These are phyloP conservation scores for Teratosphaeriaceae sp. DNA, from an alignment of 2,329 filamentous ascomycete species.

Conservation along the genomic window DNA sequence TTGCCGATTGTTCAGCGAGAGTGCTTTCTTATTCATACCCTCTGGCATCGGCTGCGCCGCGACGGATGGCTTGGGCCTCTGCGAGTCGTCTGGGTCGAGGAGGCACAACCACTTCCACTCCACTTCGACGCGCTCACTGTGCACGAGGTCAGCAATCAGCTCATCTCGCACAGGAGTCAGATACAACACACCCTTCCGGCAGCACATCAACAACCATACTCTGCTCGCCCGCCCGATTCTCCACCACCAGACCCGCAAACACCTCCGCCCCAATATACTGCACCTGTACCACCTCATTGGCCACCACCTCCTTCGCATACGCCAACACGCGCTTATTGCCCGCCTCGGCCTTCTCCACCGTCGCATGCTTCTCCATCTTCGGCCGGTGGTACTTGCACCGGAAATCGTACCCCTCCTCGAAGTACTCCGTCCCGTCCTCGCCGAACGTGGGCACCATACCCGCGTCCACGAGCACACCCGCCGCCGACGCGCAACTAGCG, in stretches of 20 bases:
- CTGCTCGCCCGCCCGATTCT: slow-evolving; percentile 72
- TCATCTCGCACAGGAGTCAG: slow-evolving; percentile 1
- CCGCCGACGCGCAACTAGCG: slow-evolving; percentile 85
- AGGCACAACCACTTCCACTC: slow-evolving; percentile 79
- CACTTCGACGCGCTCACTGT: slow-evolving; percentile 65
- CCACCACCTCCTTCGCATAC: slow-evolving; percentile 60
- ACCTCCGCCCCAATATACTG: slow-evolving; percentile 81
- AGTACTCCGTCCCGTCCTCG: slow-evolving; percentile 88
- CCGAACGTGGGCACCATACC: slow-evolving; percentile 79
- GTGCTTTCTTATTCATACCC: slow-evolving; percentile 41
- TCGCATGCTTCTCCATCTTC: slow-evolving; percentile 68
- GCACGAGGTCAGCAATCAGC: slow-evolving; percentile 7
- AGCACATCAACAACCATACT: slow-evolving; percentile 74
- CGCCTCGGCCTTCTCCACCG: slow-evolving; percentile 54
- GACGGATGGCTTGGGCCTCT: slow-evolving; percentile 65
- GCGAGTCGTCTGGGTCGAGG: slow-evolving; percentile 63
- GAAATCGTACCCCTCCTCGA: slow-evolving; percentile 85
- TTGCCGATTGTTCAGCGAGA: slow-evolving; percentile 42
- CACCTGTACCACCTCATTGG: slow-evolving; percentile 76
- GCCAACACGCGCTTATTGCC: slow-evolving; percentile 60
- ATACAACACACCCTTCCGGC: slow-evolving; percentile 73
- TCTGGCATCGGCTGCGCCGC: slow-evolving; percentile 65
- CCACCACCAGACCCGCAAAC: slow-evolving; percentile 79
- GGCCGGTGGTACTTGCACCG: slow-evolving; percentile 90
- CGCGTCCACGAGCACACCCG: slow-evolving; percentile 85